Percentiles rank a stretch among this genome's conserved stretches.
Evolutionary conservation across 495 filamentous ascomycete species (phyloP).

Genomic region (Hypoxylon fragiforme): DNA sequence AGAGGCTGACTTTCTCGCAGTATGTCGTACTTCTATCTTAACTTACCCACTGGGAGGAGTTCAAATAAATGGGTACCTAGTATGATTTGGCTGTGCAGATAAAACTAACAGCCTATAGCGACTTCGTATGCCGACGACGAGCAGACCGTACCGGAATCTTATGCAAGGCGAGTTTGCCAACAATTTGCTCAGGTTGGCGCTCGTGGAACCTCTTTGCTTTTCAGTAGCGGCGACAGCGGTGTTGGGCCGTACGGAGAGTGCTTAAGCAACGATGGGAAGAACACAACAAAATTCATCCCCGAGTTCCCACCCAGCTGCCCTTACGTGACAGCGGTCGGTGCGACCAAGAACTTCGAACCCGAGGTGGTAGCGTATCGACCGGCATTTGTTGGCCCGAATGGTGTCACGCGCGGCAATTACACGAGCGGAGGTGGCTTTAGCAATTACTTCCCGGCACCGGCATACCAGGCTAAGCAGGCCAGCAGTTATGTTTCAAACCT

Average conservation of each 20-base stretch:
- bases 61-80: too few relatives aligned
- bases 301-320: constrained; percentile 73
- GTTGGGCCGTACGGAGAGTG: constrained; percentile 64
- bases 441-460: constrained; percentile 62
- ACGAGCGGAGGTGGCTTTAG: constrained; percentile 71
- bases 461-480: constrained; percentile 63
- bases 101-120: constrained; percentile 32
- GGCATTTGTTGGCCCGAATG: constrained; percentile 32
- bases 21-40: constrained; percentile 14
- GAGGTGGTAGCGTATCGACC: constrained; percentile 57
- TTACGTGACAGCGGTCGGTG: constrained; percentile 75
- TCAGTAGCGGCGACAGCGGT: constrained; percentile 72
- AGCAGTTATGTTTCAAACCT: constrained; percentile 58
- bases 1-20: constrained; percentile 17
- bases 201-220: constrained; percentile 76
- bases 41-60: too few relatives aligned
- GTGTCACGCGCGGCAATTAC: constrained; percentile 34
- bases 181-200: constrained; percentile 66
- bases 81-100: not conserved
- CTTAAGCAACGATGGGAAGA: constrained; percentile 68
- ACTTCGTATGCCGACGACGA: constrained; percentile 85
- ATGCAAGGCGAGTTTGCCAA: constrained; percentile 71
- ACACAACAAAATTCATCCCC: constrained; percentile 68
- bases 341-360: constrained; percentile 61
- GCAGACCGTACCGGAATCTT: constrained; percentile 68